Evolutionary conservation across 225 moss, liverwort and hornwort genomes (phyloP), one percentile per base, ranked within the genome.

Genomic region (Physcomitrellopsis africana): DNA sequence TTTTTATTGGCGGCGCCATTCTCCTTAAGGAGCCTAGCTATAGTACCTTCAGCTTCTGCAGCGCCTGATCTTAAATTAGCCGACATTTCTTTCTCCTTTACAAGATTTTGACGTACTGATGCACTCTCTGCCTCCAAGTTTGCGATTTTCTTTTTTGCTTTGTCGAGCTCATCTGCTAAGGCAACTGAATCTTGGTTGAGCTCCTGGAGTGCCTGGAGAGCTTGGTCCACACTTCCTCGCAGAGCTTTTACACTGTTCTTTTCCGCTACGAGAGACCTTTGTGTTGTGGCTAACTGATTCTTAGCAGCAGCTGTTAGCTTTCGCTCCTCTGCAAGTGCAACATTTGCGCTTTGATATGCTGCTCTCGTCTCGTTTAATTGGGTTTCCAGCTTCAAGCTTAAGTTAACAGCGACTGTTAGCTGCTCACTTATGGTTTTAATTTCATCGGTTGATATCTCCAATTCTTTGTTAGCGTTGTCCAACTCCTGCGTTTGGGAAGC

Each of bases 171-270:
- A 11, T 86, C 81, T 19, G 79, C 85, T 14, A 86, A 70, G 56
- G 81, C 64, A 14, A 89, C 79, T 3, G 88, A 83, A 22, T 89
- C 83, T 53, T 78, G 79, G 58, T 89, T 89, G 32, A 89, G 85
- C 49, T 89, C 88, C 74, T 89, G 88, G 6, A 89, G 83, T 6
- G 85, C 88, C 53, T 83, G 83, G 23, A 86, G 83, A 0, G 88
- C 85, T 70, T 89, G 83, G 68, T 89, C 85, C 0, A 89, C 86
- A 29, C 88, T 89, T 11, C 81, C 88, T 44, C 88, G 67, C 41
- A 89, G 67, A 22, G 83, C 85, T 67, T 89, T 89, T n/a, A 89
- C 88, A 15, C 85, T 89, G 23, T 79, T 86, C 60, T 86, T 89
- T 55, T 89, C 88, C 1, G 88, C 85, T 45, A 81, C 19, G 0